Base-by-base conservation (phyloP, 371 early-diverging fungal genomes). In the Rhizopus sp. region DNA sequence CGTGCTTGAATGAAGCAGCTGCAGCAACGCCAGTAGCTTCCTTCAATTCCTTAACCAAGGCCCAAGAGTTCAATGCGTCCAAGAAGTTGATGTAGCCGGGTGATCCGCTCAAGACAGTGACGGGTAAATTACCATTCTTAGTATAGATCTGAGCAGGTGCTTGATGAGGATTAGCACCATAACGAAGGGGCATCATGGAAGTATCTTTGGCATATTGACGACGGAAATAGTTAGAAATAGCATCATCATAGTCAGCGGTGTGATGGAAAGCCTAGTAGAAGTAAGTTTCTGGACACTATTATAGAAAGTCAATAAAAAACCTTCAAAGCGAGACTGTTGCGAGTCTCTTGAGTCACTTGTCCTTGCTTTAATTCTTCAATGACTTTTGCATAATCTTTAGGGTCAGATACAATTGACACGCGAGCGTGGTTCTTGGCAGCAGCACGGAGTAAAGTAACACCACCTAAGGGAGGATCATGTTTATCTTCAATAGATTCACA, bases 361-460 rank as follows among this genome's bases (percentile, higher is more conserved):
- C 70, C 72, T 13, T 50, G 64, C 79, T 78, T 83, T 53, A 94
- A 74, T 73, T 95, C 92, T 31, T 69, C 67, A 61, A 95, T 72
- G 53, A 98, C 73, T 44, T 77, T 81, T 29, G 83, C 55, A 70
- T 98, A 98, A 70, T 98, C 98, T 41, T 77, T 72, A 50, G 97
- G 97, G 71, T 98, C 97, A 50, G 90, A 91, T 35, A 95, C 72
- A 42, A 98, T 88, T 49, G 93, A 87, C 42, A 97, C 97, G 47
- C 98, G 91, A 30, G 88, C 91, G 69, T 97, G 97, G 82, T 98
- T 98, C 88, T 98, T 98, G 66, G 98, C 98, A 59, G 97, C 98
- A 56, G 98, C 98, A 59, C 98, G 90, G 49, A 97, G 83, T 55
- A 98, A 84, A n/a, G 98, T 97, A 40, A 98, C 98, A 69, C 98